Percentiles rank a stretch among this genome's conserved stretches.
These are phyloP conservation scores for Musa beccarii DNA, from an alignment of 176 grass and related monocot species.

Conservation along the genomic window DNA sequence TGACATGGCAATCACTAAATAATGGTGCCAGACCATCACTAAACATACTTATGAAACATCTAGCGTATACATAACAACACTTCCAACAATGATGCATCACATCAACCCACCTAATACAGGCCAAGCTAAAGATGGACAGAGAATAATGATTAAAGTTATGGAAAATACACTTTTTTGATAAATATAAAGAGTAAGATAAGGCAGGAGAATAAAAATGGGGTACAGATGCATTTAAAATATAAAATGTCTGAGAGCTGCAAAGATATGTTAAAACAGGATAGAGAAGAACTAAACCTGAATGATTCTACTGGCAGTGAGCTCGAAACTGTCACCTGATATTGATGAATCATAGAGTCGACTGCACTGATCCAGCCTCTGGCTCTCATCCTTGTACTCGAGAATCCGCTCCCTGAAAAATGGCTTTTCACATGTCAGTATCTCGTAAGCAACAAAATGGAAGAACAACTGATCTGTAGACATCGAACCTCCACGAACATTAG, in stretches of 20 bases:
- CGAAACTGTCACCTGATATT: slow-evolving; percentile 36
- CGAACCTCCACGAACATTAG: no score
- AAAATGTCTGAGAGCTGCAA: not conserved
- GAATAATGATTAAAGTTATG: no score
- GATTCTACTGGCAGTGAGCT: slow-evolving; percentile 41
- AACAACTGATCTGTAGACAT: no score
- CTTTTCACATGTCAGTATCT: not conserved
- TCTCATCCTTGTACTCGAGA: slow-evolving; percentile 44
- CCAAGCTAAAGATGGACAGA: no score
- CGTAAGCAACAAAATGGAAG: not conserved
- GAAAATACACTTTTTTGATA: no score
- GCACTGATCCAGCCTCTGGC: slow-evolving; percentile 50
- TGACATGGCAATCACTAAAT: no score
- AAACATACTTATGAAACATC: not conserved
- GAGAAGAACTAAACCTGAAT: slow-evolving; percentile 38
- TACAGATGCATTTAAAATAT: not conserved
- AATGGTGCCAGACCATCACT: not conserved
- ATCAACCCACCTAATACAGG: not conserved
- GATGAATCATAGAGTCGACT: slow-evolving; percentile 44
- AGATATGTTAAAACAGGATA: not conserved
- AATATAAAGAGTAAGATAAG: no score
- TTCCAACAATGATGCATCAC: not conserved
- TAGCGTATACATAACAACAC: not conserved
- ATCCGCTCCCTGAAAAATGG: slow-evolving; percentile 49
- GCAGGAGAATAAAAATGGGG: not conserved